A percentile compares a stretch with the other conserved stretches of the same genome.
Evolutionary conservation across 306 rosid species (phyloP).

Genomic region (Cicer cuneatum): DNA sequence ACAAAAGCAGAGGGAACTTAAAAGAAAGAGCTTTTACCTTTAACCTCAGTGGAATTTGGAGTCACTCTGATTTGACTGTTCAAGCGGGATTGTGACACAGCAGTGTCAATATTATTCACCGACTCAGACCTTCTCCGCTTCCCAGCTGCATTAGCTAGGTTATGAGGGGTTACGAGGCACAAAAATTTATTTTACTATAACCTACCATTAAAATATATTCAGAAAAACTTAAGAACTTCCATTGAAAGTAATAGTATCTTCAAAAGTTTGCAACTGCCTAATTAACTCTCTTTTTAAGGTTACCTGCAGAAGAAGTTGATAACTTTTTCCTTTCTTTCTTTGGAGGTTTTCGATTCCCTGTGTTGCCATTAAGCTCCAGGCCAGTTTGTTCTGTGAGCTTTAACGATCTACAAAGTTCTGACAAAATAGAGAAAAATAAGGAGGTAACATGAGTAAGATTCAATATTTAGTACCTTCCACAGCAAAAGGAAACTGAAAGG

Average conservation of each 20-base stretch:
- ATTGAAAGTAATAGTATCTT: conserved; percentile 9
- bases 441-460: conserved; percentile 23
- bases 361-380: conserved; percentile 62
- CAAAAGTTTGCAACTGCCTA: conserved; percentile 18
- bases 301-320: conserved; percentile 65
- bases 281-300: conserved; percentile 55
- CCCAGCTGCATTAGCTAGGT: conserved; percentile 55
- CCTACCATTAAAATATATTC: conserved; percentile 38
- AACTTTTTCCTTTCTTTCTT: conserved; percentile 84
- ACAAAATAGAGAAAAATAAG: conserved; percentile 16
- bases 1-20: conserved; percentile 21
- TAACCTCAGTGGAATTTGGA: conserved; percentile 46
- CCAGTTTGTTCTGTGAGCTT: conserved; percentile 54
- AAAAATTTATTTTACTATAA: conserved; percentile 31
- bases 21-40: conserved; percentile 54
- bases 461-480: conserved; percentile 42
- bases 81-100: conserved; percentile 51
- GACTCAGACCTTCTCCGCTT: conserved; percentile 63
- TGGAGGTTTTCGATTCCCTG: conserved; percentile 64
- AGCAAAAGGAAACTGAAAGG: conserved; percentile 27
- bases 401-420: conserved; percentile 85
- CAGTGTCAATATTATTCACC: conserved; percentile 51
- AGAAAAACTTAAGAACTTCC: conserved; percentile 38
- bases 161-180: conserved; percentile 65
- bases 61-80: conserved; percentile 52